A percentile compares a stretch with the other conserved stretches of the same genome.
Evolutionary conservation across 768 basidiomycete genomes (phyloP).

Genomic region (Suillus occidentalis): DNA sequence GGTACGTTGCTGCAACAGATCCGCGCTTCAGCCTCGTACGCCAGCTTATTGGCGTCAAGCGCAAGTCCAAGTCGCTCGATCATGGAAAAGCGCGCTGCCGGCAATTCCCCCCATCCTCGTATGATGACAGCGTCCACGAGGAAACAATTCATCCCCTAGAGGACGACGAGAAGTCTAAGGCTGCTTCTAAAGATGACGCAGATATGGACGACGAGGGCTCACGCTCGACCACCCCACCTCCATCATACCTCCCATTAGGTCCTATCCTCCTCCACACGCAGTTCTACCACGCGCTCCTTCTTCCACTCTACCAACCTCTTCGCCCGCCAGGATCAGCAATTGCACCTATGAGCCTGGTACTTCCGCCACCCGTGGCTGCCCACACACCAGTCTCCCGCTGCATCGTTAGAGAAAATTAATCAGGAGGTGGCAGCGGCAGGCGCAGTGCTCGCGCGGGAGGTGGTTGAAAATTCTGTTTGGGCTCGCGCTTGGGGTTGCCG

Average conservation of each 20-base stretch:
- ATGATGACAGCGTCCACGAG: constrained; percentile 35
- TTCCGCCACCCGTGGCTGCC: constrained; percentile 47
- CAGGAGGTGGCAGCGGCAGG: constrained; percentile 70
- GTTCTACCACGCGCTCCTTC: constrained; percentile 62
- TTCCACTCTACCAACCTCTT: constrained; percentile 61
- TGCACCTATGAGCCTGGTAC: constrained; percentile 43
- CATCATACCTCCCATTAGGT: constrained; percentile 69
- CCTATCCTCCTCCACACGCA: constrained; percentile 65
- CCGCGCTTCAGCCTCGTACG: constrained; percentile 68
- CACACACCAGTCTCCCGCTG: constrained; percentile 83
- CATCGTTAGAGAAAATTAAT: constrained; percentile 57
- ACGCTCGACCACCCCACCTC: constrained; percentile 68
- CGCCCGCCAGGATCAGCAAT: constrained; percentile 57
- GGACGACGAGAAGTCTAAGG: constrained; percentile 39
- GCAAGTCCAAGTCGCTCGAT: constrained; percentile 55
- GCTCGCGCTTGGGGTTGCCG: constrained; percentile 57
- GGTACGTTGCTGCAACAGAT: constrained; percentile 65
- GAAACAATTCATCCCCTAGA: constrained; percentile 18
- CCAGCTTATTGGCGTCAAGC: constrained; percentile 69
- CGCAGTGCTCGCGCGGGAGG: constrained; percentile 60
- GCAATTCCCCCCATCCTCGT: constrained; percentile 46
- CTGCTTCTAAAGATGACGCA: constrained; percentile 40
- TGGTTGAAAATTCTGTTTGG: constrained; percentile 74
- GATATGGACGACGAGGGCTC: constrained; percentile 33
- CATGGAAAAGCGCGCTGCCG: constrained; percentile 38